Evolutionary conservation across 305 asterid species (phyloP), one percentile per base, ranked within the genome.

Genomic region (Solanum hybrid): DNA sequence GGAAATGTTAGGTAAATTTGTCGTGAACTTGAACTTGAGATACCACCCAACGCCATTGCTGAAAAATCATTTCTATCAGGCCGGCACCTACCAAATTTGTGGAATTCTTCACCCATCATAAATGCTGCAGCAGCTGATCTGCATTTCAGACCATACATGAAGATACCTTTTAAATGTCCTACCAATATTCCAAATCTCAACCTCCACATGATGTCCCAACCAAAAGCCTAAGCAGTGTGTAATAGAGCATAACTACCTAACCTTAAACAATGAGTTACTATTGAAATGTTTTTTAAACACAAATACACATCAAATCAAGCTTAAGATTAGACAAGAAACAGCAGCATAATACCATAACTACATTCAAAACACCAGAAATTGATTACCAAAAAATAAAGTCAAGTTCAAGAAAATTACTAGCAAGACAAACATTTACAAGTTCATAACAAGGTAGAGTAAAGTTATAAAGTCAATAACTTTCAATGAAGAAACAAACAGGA

Each of bases 1-100:
- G 99, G 99, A 93, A 97, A 97, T 0, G 99, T 97, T 93, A 97
- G 89, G 94, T 97, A 97, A 91, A 97, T 97, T 82, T 97, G 99
- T 61, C 97, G 93, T 2, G 98, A 93, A 73, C 94, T 94, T 3
- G 99, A 95, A 92, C 88, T 96, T 6, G 94, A 95, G 88, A 91
- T 89, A 24, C 95, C 93, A 14, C 93, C 92, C 79, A 96, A 77
- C 45, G 95, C 99, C 93, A 96, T 89, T 0, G 93, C 91, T 0
- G 94, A 89, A 90, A 94, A 94, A 12, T 95, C 98, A 39, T 91
- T 92, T 93, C 97, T 92, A 32, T 92, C 94, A 14, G 90, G 88
- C 20, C 92, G 83, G 85, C 90, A 89, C 14, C 93, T 91, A 57
- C 90, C 92, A 83, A 92, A 92, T 88, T 90, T 91, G 17, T 88